Evolutionary conservation across 129 eudicot genomes (phyloP), one percentile per base, ranked within the genome.

Genomic region (Ambrosia trifida): DNA sequence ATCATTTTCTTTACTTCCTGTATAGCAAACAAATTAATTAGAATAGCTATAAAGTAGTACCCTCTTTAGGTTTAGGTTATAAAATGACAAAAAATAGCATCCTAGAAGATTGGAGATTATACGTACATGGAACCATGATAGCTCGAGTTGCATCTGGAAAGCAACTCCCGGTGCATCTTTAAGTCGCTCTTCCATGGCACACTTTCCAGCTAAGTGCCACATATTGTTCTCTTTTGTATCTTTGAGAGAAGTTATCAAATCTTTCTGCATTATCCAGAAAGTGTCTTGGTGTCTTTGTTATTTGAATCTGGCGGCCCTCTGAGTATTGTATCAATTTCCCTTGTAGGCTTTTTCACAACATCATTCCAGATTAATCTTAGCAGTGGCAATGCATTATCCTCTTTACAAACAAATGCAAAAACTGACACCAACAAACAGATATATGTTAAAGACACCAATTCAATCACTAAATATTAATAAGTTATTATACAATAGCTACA

Each of bases 141-240:
- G 7, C 41, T 58, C 64, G 13, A 11, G 41, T 30, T 58, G 41
- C 64, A 58, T 58, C 18, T 58, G 64, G 28, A 58, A 31, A 28
- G 64, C 64, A 58, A 58, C 64, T 30, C 64, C 64, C 2, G 64
- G 31, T 17, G 31, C 64, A 30, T 58, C 64, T 31, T 30, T 18
- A 11, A 58, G 64, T 31, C 18, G 40, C 10, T 30, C 13, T 58
- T 58, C 16, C 5, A 11, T 30, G 9, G 64, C 64, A 58, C 11
- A 11, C 18, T 3, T 58, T 1, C 64, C 64, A n/a, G n/a, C n/a
- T n/a, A n/a, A n/a, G n/a, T n/a, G n/a, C n/a, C n/a, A n/a, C n/a
- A n/a, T n/a, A n/a, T n/a, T n/a, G n/a, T n/a, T n/a, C n/a, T n/a
- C n/a, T n/a, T n/a, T n/a, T n/a, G n/a, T n/a, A n/a, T n/a, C n/a